Evolutionary conservation across 805 yeast species (phyloP).

Genomic region (Candida andamanensis): DNA sequence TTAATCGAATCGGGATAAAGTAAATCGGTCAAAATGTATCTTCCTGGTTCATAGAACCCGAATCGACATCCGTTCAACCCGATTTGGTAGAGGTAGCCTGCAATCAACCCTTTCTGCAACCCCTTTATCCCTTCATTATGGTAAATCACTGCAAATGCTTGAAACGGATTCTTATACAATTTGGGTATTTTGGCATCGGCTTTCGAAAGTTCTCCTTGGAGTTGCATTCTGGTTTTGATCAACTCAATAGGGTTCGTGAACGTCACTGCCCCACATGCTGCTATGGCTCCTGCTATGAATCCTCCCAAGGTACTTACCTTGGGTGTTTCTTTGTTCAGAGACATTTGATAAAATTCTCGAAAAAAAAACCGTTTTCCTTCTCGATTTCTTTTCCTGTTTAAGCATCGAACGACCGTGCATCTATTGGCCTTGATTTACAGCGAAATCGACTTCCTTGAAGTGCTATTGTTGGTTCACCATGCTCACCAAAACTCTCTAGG

Average conservation of each 20-base stretch:
- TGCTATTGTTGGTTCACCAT: no score
- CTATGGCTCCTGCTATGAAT: constrained; percentile 84
- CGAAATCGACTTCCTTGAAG: no score
- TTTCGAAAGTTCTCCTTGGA: constrained; percentile 84
- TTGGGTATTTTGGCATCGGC: constrained; percentile 43
- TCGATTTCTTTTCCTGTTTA: no score
- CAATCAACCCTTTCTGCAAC: constrained; percentile 79
- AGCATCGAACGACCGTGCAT: no score
- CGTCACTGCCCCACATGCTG: constrained; percentile 97
- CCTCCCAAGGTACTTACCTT: constrained; percentile 68
- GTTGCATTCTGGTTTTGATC: constrained; percentile 92
- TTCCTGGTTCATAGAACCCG: constrained; percentile 88
- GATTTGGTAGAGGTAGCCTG: constrained; percentile 88
- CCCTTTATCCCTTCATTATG: constrained; percentile 84
- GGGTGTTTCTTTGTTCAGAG: constrained; percentile 12
- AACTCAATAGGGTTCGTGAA: constrained; percentile 94
- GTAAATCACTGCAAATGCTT: constrained; percentile 69
- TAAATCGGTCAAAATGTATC: constrained; percentile 52
- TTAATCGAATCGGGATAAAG: constrained; percentile 49
- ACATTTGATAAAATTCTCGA: no score
- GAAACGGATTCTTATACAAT: constrained; percentile 76
- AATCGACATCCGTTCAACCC: constrained; percentile 91
- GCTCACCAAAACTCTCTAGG: no score
- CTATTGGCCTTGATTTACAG: no score
- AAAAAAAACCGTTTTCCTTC: no score